Evolutionary conservation across 345 rosid species (phyloP), one percentile per base, ranked within the genome.

Genomic region (Angophora floribunda): DNA sequence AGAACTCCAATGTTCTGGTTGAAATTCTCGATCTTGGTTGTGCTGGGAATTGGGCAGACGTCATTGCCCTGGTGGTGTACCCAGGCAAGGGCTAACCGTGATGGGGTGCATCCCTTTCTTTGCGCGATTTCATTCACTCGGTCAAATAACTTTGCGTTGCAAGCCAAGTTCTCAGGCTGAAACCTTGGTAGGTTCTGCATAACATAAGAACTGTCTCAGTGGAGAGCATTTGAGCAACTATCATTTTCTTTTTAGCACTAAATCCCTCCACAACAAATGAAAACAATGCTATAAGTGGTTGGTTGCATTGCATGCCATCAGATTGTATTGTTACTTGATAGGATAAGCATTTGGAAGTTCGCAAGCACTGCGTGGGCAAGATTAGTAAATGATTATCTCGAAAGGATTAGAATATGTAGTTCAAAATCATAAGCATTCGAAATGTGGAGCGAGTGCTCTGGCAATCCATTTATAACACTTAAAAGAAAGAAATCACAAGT

Each of bases 1-100:
- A 94, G 90, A 53, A 91, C 91, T 78, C 86, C 86, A 55, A 89
- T 78, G 85, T 91, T 91, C 86, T 89, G 88, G 86, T 91, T 52
- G 44, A 91, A 87, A 49, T 87, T 87, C 51, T 87, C 86, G 10
- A 53, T 53, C 65, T 87, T 87, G 85, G 89, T 87, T 36, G 89
- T 79, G 21, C 89, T 52, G 1, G 55, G 86, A 17, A 87, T 87
- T 6, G 55, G 89, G 57, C 89, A 79, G 52, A 87, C 86, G 57
- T 87, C 79, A 1, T 80, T 47, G 8, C 86, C 89, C 55, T 87
- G 89, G 86, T 87, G 89, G 82, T 87, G 89, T 41, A 87, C 65
- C 86, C 89, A 80, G 47, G 89, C 91, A 6, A 90, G 67, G 10
- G 90, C 90, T 16, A 85, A 87, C 59, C 87, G 91, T 5, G 89